Evolutionary conservation across 2,329 filamentous ascomycete species (phyloP).

Genomic region (Fusarium odoratissimum): DNA sequence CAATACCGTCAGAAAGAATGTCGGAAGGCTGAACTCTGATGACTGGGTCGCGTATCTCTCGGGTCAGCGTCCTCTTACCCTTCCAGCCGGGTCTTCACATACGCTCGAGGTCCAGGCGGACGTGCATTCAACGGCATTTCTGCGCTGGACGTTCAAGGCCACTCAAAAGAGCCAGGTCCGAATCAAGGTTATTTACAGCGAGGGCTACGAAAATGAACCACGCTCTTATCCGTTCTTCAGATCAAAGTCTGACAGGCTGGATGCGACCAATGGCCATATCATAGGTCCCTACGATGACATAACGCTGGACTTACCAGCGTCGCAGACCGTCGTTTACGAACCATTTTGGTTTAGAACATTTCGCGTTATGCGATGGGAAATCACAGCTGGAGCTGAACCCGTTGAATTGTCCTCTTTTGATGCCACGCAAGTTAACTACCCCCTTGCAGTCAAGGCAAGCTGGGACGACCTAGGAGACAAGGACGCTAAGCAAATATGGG

Average conservation of each 20-base stretch:
- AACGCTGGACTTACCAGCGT: neutral
- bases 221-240: neutral
- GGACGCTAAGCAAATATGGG: neutral
- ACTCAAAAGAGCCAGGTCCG: neutral
- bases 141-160: neutral
- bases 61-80: accelerated
- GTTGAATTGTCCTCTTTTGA: neutral
- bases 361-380: neutral
- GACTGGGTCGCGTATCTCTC: neutral
- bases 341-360: neutral
- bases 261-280: neutral
- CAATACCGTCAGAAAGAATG: accelerated
- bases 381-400: accelerated
- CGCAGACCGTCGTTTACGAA: neutral
- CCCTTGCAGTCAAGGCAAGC: neutral
- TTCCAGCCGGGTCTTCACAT: neutral
- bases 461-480: neutral
- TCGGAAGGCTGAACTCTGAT: neutral
- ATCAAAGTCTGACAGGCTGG: neutral
- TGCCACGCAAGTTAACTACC: neutral
- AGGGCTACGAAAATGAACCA: neutral
- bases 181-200: neutral
- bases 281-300: neutral
- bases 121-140: neutral
- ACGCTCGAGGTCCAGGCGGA: neutral